Evolutionary conservation across 2,329 filamentous ascomycete species (phyloP).

Genomic region (Elsinoe arachidis): DNA sequence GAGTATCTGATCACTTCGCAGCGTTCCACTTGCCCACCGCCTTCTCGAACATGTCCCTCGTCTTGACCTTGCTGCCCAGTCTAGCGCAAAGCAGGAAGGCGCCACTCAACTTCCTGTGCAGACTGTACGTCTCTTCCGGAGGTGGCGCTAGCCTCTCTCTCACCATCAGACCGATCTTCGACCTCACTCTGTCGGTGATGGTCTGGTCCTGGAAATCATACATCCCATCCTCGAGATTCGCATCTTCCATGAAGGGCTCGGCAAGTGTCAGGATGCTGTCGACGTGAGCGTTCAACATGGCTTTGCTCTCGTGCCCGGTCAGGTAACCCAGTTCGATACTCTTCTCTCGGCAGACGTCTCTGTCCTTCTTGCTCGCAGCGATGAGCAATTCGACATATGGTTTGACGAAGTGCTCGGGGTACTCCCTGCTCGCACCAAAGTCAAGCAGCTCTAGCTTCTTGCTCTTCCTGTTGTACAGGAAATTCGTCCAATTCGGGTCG

Average conservation of each 20-base stretch:
- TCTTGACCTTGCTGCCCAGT: constrained; percentile 72
- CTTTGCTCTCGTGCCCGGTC: constrained; percentile 74
- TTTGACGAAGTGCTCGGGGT: constrained; percentile 66
- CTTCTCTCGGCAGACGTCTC: constrained; percentile 52
- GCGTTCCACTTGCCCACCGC: constrained; percentile 36
- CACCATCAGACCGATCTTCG: constrained; percentile 86
- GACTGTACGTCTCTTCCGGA: constrained; percentile 92
- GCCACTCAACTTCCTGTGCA: constrained; percentile 91
- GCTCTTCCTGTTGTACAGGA: constrained; percentile 66
- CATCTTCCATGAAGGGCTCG: constrained; percentile 67
- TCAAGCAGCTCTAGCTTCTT: constrained; percentile 78
- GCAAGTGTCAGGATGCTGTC: constrained; percentile 80
- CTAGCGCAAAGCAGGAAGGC: constrained; percentile 87
- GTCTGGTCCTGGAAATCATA: constrained; percentile 95
- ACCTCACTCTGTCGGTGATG: constrained; percentile 86
- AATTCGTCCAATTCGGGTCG: constrained; percentile 99
- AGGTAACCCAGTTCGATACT: constrained; percentile 80
- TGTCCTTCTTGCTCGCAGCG: constrained; percentile 67
- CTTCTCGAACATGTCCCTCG: constrained; percentile 67
- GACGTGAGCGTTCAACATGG: constrained; percentile 88
- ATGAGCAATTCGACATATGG: constrained; percentile 73
- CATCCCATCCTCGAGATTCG: constrained; percentile 51
- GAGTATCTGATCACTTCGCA: constrained; percentile 13
- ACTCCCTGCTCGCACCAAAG: constrained; percentile 87
- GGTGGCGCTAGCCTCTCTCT: constrained; percentile 80